Percentiles rank a stretch among this genome's conserved stretches.
Conservation (phyloP, 495 filamentous ascomycete genomes). For the Penicillium diatomitis region DNA sequence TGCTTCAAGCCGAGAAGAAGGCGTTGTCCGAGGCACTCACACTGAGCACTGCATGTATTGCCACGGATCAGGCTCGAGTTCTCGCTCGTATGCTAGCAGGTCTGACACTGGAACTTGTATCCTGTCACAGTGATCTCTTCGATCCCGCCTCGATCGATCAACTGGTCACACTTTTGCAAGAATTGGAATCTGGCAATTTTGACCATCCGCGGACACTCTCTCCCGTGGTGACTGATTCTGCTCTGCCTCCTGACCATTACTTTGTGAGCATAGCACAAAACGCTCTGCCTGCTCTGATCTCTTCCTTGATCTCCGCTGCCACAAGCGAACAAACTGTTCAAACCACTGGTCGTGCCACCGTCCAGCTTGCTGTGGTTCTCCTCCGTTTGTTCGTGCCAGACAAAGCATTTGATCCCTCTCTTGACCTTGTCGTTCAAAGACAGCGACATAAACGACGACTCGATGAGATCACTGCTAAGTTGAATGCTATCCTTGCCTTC, state of each 20-base stretch:
- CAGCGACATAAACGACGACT: slow-evolving; percentile 52
- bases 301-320: slow-evolving; percentile 12
- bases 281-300: slow-evolving; percentile 26
- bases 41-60: slow-evolving; percentile 35
- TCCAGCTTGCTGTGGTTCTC: slow-evolving; percentile 33
- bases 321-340: slow-evolving; percentile 9
- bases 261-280: slow-evolving; percentile 24
- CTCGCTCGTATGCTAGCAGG: slow-evolving; percentile 39
- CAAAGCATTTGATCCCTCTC: slow-evolving; percentile 75
- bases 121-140: slow-evolving; percentile 33
- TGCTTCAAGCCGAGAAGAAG: slow-evolving; percentile 57
- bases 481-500: slow-evolving; percentile 54
- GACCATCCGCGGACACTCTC: slow-evolving; percentile 8
- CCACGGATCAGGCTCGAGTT: slow-evolving; percentile 35
- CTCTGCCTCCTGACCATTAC: slow-evolving; percentile 23
- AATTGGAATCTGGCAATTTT: slow-evolving; percentile 11
- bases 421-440: slow-evolving; percentile 62
- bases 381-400: slow-evolving; percentile 80
- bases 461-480: slow-evolving; percentile 43
- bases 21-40: slow-evolving; percentile 48
- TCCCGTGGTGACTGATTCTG: slow-evolving; percentile 13
- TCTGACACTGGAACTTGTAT: slow-evolving; percentile 40
- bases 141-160: slow-evolving; percentile 20
- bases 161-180: slow-evolving; percentile 16
- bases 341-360: slow-evolving; percentile 22